Base-by-base conservation (phyloP, 2,329 filamentous ascomycete species). In the Epichloe coenophiala region DNA sequence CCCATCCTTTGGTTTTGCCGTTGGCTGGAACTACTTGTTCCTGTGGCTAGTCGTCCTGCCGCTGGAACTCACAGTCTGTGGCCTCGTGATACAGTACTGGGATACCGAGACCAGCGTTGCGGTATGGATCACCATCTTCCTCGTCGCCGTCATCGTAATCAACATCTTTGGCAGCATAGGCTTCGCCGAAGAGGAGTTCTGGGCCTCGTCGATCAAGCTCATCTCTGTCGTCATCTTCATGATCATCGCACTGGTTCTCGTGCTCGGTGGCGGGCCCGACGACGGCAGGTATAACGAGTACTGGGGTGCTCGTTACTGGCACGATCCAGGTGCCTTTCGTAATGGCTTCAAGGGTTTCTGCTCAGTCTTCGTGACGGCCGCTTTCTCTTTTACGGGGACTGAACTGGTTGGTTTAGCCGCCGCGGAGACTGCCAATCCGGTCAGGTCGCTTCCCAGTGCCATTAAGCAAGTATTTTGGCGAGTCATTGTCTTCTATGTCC, bases 371-470 rank as follows among this genome's bases (percentile, higher is more conserved):
- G 81, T 86, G 50, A 84, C 78, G 1, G 82, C 83, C 5, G 82
- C 82, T 12, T 86, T 86, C 59, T 71, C 82, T 38, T 38, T 83
- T 56, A 75, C 80, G 2, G 82, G 82, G 11, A 84, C 82, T 1
- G 83, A 86, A 61, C 68, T 84, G 5, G 81, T 86, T 44, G 83
- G 83, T 60, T 74, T 87, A 8, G 81, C 82, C 5, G 83, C 83
- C 4, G 83, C 83, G 12, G 83, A 87, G 66, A 78, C 81, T 0
- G 66, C 63, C 4, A 84, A 86, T 59, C 83, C 83, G 1, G 75
- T 79, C 55, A 81, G 86, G 62, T 78, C 82, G 0, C 74, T 94
- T 0, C 88, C 88, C 0, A 83, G 80, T 21, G 87, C 88, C 2
- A 80, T 89, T 60, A 91, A 89, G 70, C 86, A 91, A 65, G 84